Evolutionary conservation across 2,329 filamentous ascomycete species (phyloP).

Genomic region (Botrytis pseudocinerea): DNA sequence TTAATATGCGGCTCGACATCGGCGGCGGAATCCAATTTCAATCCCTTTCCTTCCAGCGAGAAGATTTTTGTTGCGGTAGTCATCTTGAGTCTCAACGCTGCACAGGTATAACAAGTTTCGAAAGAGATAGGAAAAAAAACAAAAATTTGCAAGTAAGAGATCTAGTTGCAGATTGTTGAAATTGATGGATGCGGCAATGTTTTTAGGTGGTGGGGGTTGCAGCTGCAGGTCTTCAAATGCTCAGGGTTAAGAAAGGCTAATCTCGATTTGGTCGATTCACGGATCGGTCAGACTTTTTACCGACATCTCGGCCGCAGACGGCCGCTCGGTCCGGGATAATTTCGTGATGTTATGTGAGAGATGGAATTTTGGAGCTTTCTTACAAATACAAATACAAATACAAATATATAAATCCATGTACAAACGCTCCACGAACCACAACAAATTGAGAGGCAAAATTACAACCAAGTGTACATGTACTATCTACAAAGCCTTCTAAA

Average conservation of each 20-base stretch:
- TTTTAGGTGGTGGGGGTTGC: conserved; percentile 26
- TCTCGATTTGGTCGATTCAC: not conserved
- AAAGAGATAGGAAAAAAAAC: conserved; percentile 11
- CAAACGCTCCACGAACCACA: conserved; percentile 1
- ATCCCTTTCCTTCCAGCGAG: conserved; percentile 84
- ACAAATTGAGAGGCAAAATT: conserved; percentile 9
- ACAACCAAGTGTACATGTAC: conserved; percentile 25
- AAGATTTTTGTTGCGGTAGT: conserved; percentile 66
- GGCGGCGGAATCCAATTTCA: conserved; percentile 87
- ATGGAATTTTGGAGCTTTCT: conserved; percentile 18
- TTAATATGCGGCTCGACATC: conserved; percentile 85
- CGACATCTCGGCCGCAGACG: not conserved
- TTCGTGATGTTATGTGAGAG: conserved; percentile 8
- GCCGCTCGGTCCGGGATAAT: conserved; percentile 1
- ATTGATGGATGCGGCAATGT: conserved; percentile 22
- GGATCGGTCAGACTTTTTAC: conserved; percentile 11
- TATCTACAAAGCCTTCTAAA: conserved; percentile 31
- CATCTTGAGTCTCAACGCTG: conserved; percentile 43
- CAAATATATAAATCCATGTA: conserved; percentile 20
- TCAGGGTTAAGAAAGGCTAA: conserved; percentile 29
- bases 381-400: conserved; percentile 31
- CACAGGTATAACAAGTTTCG: conserved; percentile 40
- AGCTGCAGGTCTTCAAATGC: conserved; percentile 19
- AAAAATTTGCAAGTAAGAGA: conserved; percentile 17
- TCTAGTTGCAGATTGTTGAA: conserved; percentile 15